A percentile compares a stretch with the other conserved stretches of the same genome.
phyloP scores from a whole-genome alignment of 2,329 filamentous ascomycete species.

The Chaetomium sp. region DNA sequence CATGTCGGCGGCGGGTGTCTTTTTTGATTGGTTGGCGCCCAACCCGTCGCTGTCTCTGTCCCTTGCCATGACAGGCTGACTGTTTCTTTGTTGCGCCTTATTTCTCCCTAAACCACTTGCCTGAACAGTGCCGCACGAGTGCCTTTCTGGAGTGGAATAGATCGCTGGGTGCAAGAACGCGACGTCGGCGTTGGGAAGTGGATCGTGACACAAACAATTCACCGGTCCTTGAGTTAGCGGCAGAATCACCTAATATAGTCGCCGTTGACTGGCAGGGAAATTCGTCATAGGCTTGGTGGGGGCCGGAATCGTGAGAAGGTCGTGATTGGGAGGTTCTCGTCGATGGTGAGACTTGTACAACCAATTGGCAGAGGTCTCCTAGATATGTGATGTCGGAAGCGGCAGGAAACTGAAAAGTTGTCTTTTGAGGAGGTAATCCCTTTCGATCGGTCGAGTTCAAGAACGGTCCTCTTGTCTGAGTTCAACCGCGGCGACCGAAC shows the following conservation, averaged over 20 bases:
- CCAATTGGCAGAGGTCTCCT: constrained; percentile 1
- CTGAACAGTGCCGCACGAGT: background rate
- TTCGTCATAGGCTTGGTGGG: constrained; percentile 13
- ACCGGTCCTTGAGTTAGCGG: background rate
- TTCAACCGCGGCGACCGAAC: constrained; percentile 7
- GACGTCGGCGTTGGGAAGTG: background rate
- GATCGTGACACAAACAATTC: background rate
- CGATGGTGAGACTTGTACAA: background rate
- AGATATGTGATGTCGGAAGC: background rate
- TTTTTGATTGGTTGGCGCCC: constrained; percentile 59
- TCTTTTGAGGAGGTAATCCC: background rate
- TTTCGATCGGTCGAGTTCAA: background rate
- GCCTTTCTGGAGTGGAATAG: background rate
- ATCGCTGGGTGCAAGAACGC: background rate
- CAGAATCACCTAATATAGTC: background rate
- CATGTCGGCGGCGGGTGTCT: constrained; percentile 38
- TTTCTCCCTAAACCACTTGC: constrained; percentile 22
- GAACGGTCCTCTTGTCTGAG: background rate
- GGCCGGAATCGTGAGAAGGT: background rate
- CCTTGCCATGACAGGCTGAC: constrained; percentile 29
- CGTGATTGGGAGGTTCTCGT: background rate
- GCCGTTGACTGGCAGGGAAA: background rate
- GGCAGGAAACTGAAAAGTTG: background rate
- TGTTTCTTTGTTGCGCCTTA: constrained; percentile 24
- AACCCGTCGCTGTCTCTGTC: constrained; percentile 49